Evolutionary conservation across 345 rosid genomes (phyloP), one percentile per base, ranked within the genome.

Genomic region (Gossypium anomalum): DNA sequence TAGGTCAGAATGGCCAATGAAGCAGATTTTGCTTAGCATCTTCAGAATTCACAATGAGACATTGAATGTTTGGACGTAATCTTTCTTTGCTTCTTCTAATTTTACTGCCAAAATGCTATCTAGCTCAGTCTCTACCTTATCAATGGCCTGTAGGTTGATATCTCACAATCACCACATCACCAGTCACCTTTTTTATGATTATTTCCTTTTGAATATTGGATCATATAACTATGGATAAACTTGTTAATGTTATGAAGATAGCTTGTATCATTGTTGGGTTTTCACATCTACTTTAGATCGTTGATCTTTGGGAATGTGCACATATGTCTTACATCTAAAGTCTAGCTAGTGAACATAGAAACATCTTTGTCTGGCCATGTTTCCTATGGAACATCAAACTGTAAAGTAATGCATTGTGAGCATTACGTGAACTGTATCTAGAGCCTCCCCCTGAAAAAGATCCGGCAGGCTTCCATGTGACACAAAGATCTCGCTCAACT

Each of bases 31-130:
- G 61, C 90, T 94, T 23, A 94, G 99, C 76, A 86, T 91, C 70
- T 94, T 94, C 79, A 80, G 85, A 22, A 84, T 94, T 72, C 99
- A 94, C 77, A 94, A 94, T 22, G 99, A 92, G 85, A 94, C 99
- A 7, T 80, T 94, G 64, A 94, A 94, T 71, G 97, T 94, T 56
- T 94, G 98, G 98, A 94, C 98, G 98, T 94, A 82, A 89, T 92
- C 66, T 75, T 49, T 63, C 45, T 68, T 7, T 67, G 60, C 69
- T 47, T 43, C 9, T 52, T 78, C 45, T n/a, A 8, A 15, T 79
- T 47, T 49, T 61, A 3, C 4, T 60, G 11, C 2, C 0, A 2
- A 29, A 38, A 9, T 20, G 22, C 67, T 49, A 25, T 10, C 20
- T 53, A 64, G 25, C 10, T 47, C 14, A 53, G 7, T 19, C 60